Evolutionary conservation across 768 basidiomycete species (phyloP).

Genomic region (Suillus ampliporus): DNA sequence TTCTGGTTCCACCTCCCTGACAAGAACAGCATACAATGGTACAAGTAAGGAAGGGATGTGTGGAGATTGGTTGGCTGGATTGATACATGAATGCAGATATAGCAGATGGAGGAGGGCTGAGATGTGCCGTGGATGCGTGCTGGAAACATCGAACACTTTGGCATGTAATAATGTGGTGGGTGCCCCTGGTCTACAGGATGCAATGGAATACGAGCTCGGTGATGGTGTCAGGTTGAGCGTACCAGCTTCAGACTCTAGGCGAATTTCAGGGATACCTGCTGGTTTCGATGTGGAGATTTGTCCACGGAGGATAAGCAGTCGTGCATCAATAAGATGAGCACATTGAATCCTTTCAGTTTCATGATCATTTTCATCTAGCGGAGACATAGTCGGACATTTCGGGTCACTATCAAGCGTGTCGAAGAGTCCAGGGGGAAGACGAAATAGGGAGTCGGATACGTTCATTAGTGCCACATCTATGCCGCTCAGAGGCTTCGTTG

Average conservation of each 20-base stretch:
- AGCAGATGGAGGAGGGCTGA: slow-evolving; percentile 71
- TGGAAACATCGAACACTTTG: slow-evolving; percentile 48
- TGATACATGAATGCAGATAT: slow-evolving; percentile 72
- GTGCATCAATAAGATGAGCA: slow-evolving; percentile 57
- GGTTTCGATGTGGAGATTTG: slow-evolving; percentile 29
- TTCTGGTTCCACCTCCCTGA: slow-evolving; percentile 63
- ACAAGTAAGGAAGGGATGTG: slow-evolving; percentile 71
- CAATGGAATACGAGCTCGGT: slow-evolving; percentile 40
- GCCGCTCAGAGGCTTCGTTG: slow-evolving; percentile 42
- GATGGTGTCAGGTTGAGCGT: slow-evolving; percentile 29
- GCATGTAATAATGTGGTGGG: slow-evolving; percentile 53
- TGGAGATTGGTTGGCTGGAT: slow-evolving; percentile 75
- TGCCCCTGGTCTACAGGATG: slow-evolving; percentile 30
- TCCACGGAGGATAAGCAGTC: slow-evolving; percentile 52
- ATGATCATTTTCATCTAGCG: slow-evolving; percentile 53
- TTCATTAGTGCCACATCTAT: slow-evolving; percentile 55
- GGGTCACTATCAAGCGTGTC: slow-evolving; percentile 57
- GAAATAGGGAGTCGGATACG: slow-evolving; percentile 60
- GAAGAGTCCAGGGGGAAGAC: slow-evolving; percentile 58
- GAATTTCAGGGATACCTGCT: slow-evolving; percentile 46
- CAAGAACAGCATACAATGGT: slow-evolving; percentile 67
- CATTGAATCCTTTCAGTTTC: slow-evolving; percentile 55
- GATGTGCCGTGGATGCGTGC: slow-evolving; percentile 62
- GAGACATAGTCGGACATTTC: slow-evolving; percentile 42
- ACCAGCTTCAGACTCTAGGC: slow-evolving; percentile 37